Evolutionary conservation across 371 early-diverging fungal genomes (phyloP), one percentile per base, ranked within the genome.

Genomic region (Capillidium heterosporum): DNA sequence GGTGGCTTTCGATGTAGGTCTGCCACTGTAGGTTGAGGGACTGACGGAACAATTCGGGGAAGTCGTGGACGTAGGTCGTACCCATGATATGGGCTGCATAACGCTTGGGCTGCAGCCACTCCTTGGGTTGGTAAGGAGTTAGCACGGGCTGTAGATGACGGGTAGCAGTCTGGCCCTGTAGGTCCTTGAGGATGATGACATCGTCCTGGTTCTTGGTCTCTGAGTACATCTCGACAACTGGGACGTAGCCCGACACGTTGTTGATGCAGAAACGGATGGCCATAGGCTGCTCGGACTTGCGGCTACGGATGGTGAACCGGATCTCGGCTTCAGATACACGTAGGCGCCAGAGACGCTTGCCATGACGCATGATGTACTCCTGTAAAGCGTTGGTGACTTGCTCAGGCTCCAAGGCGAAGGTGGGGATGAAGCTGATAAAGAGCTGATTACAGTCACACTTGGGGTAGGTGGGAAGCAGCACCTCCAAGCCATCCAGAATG

Each of bases 401-500:
- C 59, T 81, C 75, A 3, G 83, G 71, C 61, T 89, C 89, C 60
- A 95, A 69, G 60, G 85, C 79, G 77, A 95, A 95, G 21, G 86
- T 88, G 10, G 96, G 95, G 65, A 95, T 81, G 61, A 94, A 94
- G 82, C 91, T 91, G 71, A 97, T 85, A 67, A 94, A 94, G 71
- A 97, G 65, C 61, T 97, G 98, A 75, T 95, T 95, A 76, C 95
- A 91, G 71, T 95, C 95, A 27, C 87, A 87, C 75, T 92, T 92
- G 67, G 89, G 87, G 70, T 89, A 78, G 59, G 82, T 76, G 26
- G 83, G 79, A 44, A 81, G 75, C 29, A 94, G 85, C 51, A 97
- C 80, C 68, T 95, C 98, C 40, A 97, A 73, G 0, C 92, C 82
- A 65, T 95, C 93, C 62, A 97, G 65, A 64, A 92, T 90, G 63